Evolutionary conservation across 352 stramenopile genomes (phyloP).

Genomic region (Pythium apleroticum): DNA sequence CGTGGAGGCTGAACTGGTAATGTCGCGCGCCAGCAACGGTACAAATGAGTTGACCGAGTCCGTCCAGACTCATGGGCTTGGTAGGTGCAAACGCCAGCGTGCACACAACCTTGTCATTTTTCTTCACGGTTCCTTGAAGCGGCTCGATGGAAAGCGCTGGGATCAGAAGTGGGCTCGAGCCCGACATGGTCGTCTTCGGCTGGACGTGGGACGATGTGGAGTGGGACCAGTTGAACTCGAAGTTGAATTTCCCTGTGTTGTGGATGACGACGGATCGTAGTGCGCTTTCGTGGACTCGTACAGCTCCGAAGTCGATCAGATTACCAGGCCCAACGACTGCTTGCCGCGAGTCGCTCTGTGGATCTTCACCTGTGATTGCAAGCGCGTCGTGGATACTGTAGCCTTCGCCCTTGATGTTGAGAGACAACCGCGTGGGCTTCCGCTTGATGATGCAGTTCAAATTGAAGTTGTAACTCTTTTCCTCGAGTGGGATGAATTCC

Average conservation of each 20-base stretch:
- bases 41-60: slow-evolving; percentile 55
- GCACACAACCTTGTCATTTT: slow-evolving; percentile 83
- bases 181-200: not conserved
- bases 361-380: slow-evolving; percentile 38
- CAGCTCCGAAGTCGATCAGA: slow-evolving; percentile 84
- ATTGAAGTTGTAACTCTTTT: slow-evolving; percentile 94
- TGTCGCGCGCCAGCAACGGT: slow-evolving; percentile 85
- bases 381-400: slow-evolving; percentile 91
- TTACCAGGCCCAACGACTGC: slow-evolving; percentile 35
- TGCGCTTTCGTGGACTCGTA: slow-evolving; percentile 83
- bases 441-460: slow-evolving; percentile 90
- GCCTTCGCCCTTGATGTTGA: slow-evolving; percentile 95
- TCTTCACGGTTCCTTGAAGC: slow-evolving; percentile 83
- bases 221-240: slow-evolving; percentile 90
- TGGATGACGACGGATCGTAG: slow-evolving; percentile 74
- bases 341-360: slow-evolving; percentile 35
- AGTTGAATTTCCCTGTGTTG: slow-evolving; percentile 95
- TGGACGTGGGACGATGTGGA: not conserved
- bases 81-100: slow-evolving; percentile 73
- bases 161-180: slow-evolving; percentile 26
- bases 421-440: slow-evolving; percentile 88
- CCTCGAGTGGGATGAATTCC: slow-evolving; percentile 89
- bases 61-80: slow-evolving; percentile 76
- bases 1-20: slow-evolving; percentile 79
- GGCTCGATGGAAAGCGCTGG: slow-evolving; percentile 63